These are phyloP conservation scores for Lasiosphaeriaceae sp. DNA, from an alignment of 495 filamentous ascomycete species.

Conservation along the genomic window DNA sequence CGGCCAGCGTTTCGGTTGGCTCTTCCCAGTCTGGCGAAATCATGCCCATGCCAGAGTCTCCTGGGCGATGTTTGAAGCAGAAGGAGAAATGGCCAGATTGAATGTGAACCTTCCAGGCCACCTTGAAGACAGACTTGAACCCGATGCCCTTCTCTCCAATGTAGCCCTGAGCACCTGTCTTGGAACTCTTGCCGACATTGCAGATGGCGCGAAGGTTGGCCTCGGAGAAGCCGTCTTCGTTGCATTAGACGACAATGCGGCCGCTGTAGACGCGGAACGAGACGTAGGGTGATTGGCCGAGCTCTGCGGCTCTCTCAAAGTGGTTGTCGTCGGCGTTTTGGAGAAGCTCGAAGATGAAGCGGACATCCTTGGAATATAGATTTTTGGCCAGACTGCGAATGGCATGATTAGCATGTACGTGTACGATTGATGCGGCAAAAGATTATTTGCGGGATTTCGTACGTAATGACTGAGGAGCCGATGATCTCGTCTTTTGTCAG, in stretches of 20 bases:
- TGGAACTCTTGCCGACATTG: constrained; percentile 35
- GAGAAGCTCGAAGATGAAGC: constrained; percentile 40
- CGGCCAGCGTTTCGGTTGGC: constrained; percentile 5
- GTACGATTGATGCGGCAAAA: neutral
- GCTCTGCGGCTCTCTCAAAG: constrained; percentile 10
- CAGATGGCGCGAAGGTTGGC: constrained; percentile 36
- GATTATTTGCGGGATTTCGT: constrained; percentile 2
- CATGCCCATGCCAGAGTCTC: constrained; percentile 41
- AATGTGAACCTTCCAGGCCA: constrained; percentile 43
- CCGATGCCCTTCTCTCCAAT: constrained; percentile 51
- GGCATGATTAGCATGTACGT: no score
- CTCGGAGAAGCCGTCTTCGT: constrained; percentile 43
- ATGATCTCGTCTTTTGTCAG: constrained; percentile 28
- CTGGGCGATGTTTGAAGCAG: constrained; percentile 29
- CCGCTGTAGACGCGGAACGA: constrained; percentile 28
- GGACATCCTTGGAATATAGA: constrained; percentile 34
- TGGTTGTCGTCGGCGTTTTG: constrained; percentile 43
- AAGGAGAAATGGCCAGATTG: constrained; percentile 46
- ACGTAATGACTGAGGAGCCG: constrained; percentile 32
- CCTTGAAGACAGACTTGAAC: constrained; percentile 52
- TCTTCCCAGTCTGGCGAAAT: constrained; percentile 39
- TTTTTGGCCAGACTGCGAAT: constrained; percentile 25
- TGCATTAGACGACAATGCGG: constrained; percentile 39
- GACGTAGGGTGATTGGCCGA: constrained; percentile 25
- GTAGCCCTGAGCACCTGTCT: constrained; percentile 34